Evolutionary conservation across 768 basidiomycete genomes (phyloP).

Genomic region (Gymnopilus dilepis): DNA sequence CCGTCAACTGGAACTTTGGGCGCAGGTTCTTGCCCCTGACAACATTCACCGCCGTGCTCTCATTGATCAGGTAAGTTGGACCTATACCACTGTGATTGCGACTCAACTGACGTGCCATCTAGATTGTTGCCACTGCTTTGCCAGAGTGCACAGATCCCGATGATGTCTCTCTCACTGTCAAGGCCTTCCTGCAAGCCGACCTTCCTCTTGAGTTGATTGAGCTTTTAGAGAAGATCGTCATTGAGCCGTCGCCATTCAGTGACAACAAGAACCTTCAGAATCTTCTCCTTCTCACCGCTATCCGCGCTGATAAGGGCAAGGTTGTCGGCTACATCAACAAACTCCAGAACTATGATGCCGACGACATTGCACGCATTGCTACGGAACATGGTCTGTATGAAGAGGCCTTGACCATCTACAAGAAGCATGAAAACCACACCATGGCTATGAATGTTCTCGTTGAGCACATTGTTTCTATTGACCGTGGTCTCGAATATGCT

Average conservation of each 20-base stretch:
- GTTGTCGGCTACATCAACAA: slow-evolving; percentile 98
- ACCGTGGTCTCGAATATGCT: slow-evolving; percentile 95
- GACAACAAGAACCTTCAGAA: slow-evolving; percentile 98
- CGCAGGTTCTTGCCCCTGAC: slow-evolving; percentile 87
- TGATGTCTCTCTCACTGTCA: slow-evolving; percentile 98
- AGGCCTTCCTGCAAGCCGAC: slow-evolving; percentile 96
- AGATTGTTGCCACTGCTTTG: slow-evolving; percentile 94
- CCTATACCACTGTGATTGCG: neutral
- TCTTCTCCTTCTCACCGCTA: slow-evolving; percentile 90
- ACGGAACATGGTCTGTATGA: slow-evolving; percentile 95
- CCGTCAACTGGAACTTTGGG: slow-evolving; percentile 94
- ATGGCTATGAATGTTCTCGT: slow-evolving; percentile 98
- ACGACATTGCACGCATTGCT: slow-evolving; percentile 95
- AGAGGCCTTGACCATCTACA: slow-evolving; percentile 96
- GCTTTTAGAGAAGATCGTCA: slow-evolving; percentile 96
- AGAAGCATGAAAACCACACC: slow-evolving; percentile 95
- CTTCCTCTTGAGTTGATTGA: slow-evolving; percentile 97
- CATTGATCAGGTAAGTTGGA: slow-evolving; percentile 84
- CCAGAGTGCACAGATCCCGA: slow-evolving; percentile 98
- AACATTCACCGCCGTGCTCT: slow-evolving; percentile 93
- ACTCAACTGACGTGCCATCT: slow-evolving; percentile 7
- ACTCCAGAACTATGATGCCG: slow-evolving; percentile 91
- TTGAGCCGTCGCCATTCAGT: slow-evolving; percentile 96
- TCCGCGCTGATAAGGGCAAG: slow-evolving; percentile 97
- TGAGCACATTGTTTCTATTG: slow-evolving; percentile 97